Conservation (phyloP, 257 asterid species). For the Schizonepeta tenuifolia region DNA sequence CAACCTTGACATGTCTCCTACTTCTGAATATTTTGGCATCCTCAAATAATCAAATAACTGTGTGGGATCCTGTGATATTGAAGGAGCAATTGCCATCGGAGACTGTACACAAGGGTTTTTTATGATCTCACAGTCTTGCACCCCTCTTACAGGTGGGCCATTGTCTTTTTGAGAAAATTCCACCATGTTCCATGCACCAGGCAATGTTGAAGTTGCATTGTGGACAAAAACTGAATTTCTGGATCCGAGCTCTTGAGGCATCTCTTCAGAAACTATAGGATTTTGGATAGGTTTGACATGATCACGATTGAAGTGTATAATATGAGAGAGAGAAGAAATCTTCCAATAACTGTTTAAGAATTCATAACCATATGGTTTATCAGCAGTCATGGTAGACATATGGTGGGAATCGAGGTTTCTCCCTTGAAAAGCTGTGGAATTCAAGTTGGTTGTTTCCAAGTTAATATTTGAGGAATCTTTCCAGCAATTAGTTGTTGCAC, state of each 20-base stretch:
- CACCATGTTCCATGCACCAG: slow-evolving; percentile 35
- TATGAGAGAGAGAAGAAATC: slow-evolving; percentile 34
- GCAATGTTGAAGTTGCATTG: slow-evolving; percentile 34
- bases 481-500: slow-evolving; percentile 34
- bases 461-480: slow-evolving; percentile 29
- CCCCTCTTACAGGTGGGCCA: slow-evolving; percentile 32
- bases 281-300: slow-evolving; percentile 34
- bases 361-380: slow-evolving; percentile 38
- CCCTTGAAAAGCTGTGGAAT: slow-evolving; percentile 39
- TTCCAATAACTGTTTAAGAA: slow-evolving; percentile 40
- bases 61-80: slow-evolving; percentile 24
- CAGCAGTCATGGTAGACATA: slow-evolving; percentile 33
- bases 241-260: slow-evolving; percentile 31
- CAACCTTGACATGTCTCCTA: slow-evolving; percentile 28
- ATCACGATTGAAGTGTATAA: slow-evolving; percentile 30
- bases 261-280: slow-evolving; percentile 31
- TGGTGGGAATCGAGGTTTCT: slow-evolving; percentile 32
- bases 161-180: slow-evolving; percentile 31
- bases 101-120: slow-evolving; percentile 33
- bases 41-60: slow-evolving; percentile 26
- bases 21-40: slow-evolving; percentile 33
- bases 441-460: slow-evolving; percentile 26
- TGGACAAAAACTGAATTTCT: slow-evolving; percentile 37
- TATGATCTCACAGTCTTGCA: slow-evolving; percentile 34
- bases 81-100: slow-evolving; percentile 22